A percentile compares a stretch with the other conserved stretches of the same genome.
Evolutionary conservation across 495 filamentous ascomycete species (phyloP).

Genomic region (Aspergillus cristatus): DNA sequence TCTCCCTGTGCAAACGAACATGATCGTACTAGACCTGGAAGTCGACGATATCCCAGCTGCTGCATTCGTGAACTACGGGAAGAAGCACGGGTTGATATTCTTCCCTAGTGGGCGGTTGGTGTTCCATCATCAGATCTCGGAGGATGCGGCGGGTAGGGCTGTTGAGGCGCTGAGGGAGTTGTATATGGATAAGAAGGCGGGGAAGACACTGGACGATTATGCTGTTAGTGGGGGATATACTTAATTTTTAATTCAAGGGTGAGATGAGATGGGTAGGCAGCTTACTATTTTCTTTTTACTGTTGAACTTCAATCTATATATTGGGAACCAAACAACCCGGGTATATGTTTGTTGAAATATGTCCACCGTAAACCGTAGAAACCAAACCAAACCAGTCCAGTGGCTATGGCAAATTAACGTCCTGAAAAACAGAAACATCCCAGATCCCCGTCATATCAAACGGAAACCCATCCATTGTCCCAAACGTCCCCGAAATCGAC

Average conservation of each 20-base stretch:
- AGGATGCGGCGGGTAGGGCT: slow-evolving; percentile 6
- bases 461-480: slow-evolving; percentile 42
- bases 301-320: no score
- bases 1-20: slow-evolving; percentile 66
- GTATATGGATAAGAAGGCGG: slow-evolving; percentile 4
- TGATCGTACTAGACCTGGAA: slow-evolving; percentile 68
- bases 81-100: slow-evolving; percentile 45
- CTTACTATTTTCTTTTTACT: no score
- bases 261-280: no score
- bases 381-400: no score
- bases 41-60: slow-evolving; percentile 30
- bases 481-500: slow-evolving; percentile 41
- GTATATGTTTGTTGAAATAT: no score
- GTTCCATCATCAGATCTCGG: slow-evolving; percentile 13
- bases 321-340: no score
- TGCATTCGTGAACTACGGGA: slow-evolving; percentile 38
- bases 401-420: slow-evolving; percentile 21
- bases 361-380: no score
- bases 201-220: no score
- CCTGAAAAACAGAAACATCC: slow-evolving; percentile 41
- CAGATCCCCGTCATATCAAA: slow-evolving; percentile 45
- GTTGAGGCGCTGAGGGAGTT: slow-evolving; percentile 2
- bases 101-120: slow-evolving; percentile 15
- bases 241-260: no score
- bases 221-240: no score